A percentile compares a stretch with the other conserved stretches of the same genome.
phyloP scores from a whole-genome alignment of 2,329 filamentous ascomycete genomes.

The Diaporthe sp. region DNA sequence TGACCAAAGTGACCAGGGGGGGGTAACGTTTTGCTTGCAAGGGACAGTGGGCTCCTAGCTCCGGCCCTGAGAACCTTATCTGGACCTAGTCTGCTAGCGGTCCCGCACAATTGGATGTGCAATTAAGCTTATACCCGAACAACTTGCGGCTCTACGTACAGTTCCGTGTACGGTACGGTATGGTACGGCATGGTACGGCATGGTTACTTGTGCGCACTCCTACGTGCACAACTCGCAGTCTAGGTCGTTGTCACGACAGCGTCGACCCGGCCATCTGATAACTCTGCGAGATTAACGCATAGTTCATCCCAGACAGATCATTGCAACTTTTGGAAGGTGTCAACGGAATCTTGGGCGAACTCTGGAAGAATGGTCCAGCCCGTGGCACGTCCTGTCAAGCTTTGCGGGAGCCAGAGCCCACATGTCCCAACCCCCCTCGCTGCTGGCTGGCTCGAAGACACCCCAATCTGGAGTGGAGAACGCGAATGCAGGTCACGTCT shows the following conservation, averaged over 20 bases:
- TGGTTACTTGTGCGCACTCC: no score
- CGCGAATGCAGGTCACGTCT: not conserved
- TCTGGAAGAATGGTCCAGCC: not conserved
- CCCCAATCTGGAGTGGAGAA: not conserved
- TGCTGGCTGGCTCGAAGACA: not conserved
- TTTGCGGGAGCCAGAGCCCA: not conserved
- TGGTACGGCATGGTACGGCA: no score
- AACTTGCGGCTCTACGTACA: conserved; percentile 11
- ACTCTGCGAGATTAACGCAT: not conserved
- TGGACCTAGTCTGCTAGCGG: not conserved
- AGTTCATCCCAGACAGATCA: conserved; percentile 2
- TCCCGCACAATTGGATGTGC: not conserved
- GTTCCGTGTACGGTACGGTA: not conserved
- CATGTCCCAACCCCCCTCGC: not conserved
- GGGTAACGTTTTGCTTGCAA: no score
- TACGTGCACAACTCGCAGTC: not conserved
- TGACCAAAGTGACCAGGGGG: no score
- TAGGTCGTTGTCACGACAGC: not conserved
- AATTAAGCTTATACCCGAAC: conserved; percentile 28
- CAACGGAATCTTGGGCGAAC: not conserved
- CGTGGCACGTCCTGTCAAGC: not conserved
- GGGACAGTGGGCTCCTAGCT: conserved; percentile 8
- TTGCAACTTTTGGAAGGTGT: conserved; percentile 14
- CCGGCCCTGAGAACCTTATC: not conserved
- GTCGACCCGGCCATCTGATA: not conserved